A percentile compares a stretch with the other conserved stretches of the same genome.
phyloP scores from a whole-genome alignment of 148 eudicot genomes.

The Pharnaceum exiguum region DNA sequence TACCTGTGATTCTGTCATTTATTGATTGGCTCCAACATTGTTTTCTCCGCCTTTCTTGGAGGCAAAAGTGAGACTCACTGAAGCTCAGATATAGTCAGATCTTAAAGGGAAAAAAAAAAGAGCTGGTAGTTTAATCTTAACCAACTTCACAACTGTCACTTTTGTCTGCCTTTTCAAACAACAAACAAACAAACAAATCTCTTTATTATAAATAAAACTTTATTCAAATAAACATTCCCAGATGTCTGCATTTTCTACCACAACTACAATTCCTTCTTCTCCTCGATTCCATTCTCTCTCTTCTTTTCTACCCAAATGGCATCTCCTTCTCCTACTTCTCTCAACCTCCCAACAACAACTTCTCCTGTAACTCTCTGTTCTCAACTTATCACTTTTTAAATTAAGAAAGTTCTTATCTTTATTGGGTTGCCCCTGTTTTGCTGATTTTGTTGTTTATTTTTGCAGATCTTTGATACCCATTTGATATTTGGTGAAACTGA shows the following conservation, averaged over 20 bases:
- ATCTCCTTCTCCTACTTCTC: slow-evolving; percentile 28
- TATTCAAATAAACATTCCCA: slow-evolving; percentile 12
- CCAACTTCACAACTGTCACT: neutral
- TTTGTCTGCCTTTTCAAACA: neutral
- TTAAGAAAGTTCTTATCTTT: neutral
- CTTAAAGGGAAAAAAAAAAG: neutral
- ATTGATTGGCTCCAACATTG: slow-evolving; percentile 32
- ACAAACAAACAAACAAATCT: neutral
- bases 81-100: neutral
- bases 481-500: slow-evolving; percentile 40
- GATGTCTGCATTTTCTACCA: slow-evolving; percentile 9
- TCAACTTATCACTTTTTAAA: neutral
- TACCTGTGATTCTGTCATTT: no score
- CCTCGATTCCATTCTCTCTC: neutral
- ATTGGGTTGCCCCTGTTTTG: slow-evolving; percentile 1
- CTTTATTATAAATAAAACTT: neutral
- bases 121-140: neutral
- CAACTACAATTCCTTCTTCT: slow-evolving; percentile 3
- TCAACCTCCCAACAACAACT: neutral
- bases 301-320: slow-evolving; percentile 31
- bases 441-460: slow-evolving; percentile 9
- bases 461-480: slow-evolving; percentile 49
- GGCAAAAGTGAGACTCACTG: no score
- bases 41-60: slow-evolving; percentile 86
- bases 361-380: slow-evolving; percentile 3